Conservation (phyloP, 352 stramenopile genomes). For the Pythium guiyangense region DNA sequence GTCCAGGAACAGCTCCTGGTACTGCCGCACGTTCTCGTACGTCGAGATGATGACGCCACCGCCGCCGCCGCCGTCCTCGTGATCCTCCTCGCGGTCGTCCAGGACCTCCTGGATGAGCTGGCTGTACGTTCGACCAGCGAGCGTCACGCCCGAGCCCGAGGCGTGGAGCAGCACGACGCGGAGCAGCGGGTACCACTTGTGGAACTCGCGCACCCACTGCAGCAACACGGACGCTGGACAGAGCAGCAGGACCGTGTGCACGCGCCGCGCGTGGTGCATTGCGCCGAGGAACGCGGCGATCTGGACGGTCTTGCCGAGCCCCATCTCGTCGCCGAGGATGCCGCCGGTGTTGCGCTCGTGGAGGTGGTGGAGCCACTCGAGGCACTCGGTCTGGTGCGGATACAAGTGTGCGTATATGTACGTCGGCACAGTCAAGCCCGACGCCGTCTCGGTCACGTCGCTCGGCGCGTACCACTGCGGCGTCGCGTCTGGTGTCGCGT, state of each 20-base stretch:
- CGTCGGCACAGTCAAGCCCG: slow-evolving; percentile 57
- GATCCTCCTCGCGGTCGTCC: slow-evolving; percentile 11
- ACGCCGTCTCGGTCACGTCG: slow-evolving; percentile 55
- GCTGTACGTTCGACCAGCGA: slow-evolving; percentile 38
- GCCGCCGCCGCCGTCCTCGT: neutral
- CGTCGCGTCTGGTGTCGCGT: neutral
- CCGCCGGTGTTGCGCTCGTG: slow-evolving; percentile 95
- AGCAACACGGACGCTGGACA: slow-evolving; percentile 93
- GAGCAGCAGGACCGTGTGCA: slow-evolving; percentile 87
- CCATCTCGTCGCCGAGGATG: slow-evolving; percentile 96
- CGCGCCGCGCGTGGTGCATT: slow-evolving; percentile 45
- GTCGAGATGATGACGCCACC: slow-evolving; percentile 93
- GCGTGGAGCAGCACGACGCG: slow-evolving; percentile 89
- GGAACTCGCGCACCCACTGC: slow-evolving; percentile 95
- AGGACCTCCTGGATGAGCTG: slow-evolving; percentile 64
- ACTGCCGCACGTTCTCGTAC: too few relatives aligned
- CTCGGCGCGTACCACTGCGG: slow-evolving; percentile 34
- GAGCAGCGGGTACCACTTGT: slow-evolving; percentile 90
- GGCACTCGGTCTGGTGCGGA: slow-evolving; percentile 92
- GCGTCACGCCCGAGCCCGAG: slow-evolving; percentile 55
- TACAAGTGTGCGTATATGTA: slow-evolving; percentile 85
- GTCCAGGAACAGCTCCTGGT: too few relatives aligned
- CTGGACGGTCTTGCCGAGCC: slow-evolving; percentile 97
- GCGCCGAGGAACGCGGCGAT: slow-evolving; percentile 81
- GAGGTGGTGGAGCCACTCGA: slow-evolving; percentile 96